Evolutionary conservation across 176 grass and related monocot species (phyloP), one percentile per base, ranked within the genome.

Genomic region (Bonia amplexicaulis): DNA sequence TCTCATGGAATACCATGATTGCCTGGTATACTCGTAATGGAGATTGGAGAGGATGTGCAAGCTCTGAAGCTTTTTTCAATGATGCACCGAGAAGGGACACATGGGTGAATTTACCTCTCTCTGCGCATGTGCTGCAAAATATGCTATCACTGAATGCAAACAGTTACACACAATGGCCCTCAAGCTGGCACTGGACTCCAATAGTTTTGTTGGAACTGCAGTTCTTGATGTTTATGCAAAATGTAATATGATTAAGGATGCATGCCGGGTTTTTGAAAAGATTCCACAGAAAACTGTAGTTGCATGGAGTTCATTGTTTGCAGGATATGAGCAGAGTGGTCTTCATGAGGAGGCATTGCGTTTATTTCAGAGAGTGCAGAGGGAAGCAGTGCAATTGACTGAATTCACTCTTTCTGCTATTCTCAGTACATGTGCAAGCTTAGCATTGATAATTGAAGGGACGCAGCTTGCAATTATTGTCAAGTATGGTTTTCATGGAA

Each of bases 1-100:
- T 92, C 31, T 90, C 90, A 12, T 88, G 87, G 90, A 90, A 89
- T 79, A 87, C 92, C 69, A 90, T 94, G 90, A 92, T 94, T 83
- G 79, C 87, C 66, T 73, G 72, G 77, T 85, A 90, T 74, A 87
- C 80, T 54, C 81, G 68, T 54, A 80, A 74, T 59, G 83, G 88
- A 84, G 80, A 86, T 33, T 59, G 83, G 88, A 84, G 80, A 86
- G 41, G 88, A 67, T 58, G 40, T 83, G 40, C 74, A 92, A 73
- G 82, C 80, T 51, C 71, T 85, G 58, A 66, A 65, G 17, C 84
- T 88, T 82, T 95, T 90, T 61, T 81, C 84, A 76, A 75, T 23
- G 76, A 90, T 95, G 93, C 85, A 81, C 51, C 65, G 6, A 86
- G 85, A 90, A 81, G 82, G 74, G 74, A 52, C 66, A 23, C 58